Evolutionary conservation across 768 basidiomycete genomes (phyloP).

Genomic region (Boletellus ananiceps): DNA sequence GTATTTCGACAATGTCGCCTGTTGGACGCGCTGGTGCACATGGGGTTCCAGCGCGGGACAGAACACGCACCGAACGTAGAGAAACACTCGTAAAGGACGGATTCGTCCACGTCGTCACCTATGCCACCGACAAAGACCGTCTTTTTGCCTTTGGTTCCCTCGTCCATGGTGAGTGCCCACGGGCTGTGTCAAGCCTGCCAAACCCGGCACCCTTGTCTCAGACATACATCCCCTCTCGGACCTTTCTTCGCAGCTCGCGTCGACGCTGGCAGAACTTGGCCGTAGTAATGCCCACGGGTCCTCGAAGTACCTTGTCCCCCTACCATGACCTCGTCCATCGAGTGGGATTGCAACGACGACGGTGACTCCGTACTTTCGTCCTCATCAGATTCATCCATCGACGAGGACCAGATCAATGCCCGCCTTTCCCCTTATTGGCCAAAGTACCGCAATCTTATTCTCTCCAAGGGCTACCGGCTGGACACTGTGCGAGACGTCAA

Average conservation of each 20-base stretch:
- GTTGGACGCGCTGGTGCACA: slow-evolving; percentile 11
- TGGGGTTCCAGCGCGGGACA: not conserved
- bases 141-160: slow-evolving; percentile 80
- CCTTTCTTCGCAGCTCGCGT: slow-evolving; percentile 7
- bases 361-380: slow-evolving; percentile 32
- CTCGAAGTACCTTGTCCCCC: slow-evolving; percentile 39
- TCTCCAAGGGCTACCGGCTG: slow-evolving; percentile 52
- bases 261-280: not conserved
- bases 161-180: slow-evolving; percentile 50
- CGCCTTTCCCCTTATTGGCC: slow-evolving; percentile 63
- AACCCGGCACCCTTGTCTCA: slow-evolving; percentile 19
- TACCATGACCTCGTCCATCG: slow-evolving; percentile 70
- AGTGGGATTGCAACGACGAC: slow-evolving; percentile 11
- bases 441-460: slow-evolving; percentile 45
- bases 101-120: slow-evolving; percentile 79
- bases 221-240: not conserved
- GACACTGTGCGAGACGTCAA: slow-evolving; percentile 69
- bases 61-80: slow-evolving; percentile 72
- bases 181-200: not conserved
- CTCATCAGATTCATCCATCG: slow-evolving; percentile 49
- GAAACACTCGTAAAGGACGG: slow-evolving; percentile 71
- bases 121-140: slow-evolving; percentile 84
- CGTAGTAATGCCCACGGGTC: not conserved
- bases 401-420: slow-evolving; percentile 48
- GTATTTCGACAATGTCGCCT: slow-evolving; percentile 94